Evolutionary conservation across 1,139 yeast species (phyloP).

Genomic region (Scheffersomyces segobiensis): DNA sequence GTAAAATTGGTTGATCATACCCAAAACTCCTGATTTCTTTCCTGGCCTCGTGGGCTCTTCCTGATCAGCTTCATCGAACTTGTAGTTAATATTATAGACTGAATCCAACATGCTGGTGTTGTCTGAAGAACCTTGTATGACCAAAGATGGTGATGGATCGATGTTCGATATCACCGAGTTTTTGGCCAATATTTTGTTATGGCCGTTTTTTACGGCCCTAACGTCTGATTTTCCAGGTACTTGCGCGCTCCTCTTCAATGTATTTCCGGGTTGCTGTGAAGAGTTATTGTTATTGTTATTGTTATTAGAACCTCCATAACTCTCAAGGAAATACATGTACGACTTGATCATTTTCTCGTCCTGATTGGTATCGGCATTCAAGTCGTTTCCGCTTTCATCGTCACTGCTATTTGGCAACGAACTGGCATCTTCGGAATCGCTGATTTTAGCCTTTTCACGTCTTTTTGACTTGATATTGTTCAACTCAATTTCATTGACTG

Average conservation of each 20-base stretch:
- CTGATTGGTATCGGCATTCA: slow-evolving; percentile 36
- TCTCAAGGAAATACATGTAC: slow-evolving; percentile 81
- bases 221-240: background rate
- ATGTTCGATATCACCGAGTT: slow-evolving; percentile 2
- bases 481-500: slow-evolving; percentile 14
- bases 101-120: slow-evolving; percentile 24
- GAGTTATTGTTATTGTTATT: background rate
- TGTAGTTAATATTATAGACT: slow-evolving; percentile 30
- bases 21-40: slow-evolving; percentile 67
- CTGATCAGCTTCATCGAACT: slow-evolving; percentile 34
- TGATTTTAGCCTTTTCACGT: slow-evolving; percentile 8
- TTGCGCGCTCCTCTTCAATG: background rate
- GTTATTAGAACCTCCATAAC: slow-evolving; percentile 50
- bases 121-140: slow-evolving; percentile 5
- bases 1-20: slow-evolving; percentile 81
- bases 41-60: slow-evolving; percentile 22
- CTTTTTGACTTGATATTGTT: slow-evolving; percentile 9
- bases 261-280: background rate
- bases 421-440: slow-evolving; percentile 9
- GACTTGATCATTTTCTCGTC: slow-evolving; percentile 94
- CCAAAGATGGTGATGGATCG: slow-evolving; percentile 9
- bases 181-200: background rate
- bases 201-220: background rate
- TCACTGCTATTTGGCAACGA: slow-evolving; percentile 20
- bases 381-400: slow-evolving; percentile 41